phyloP scores from a whole-genome alignment of 148 eudicot species.

The Vaccinium vitisidaea region DNA sequence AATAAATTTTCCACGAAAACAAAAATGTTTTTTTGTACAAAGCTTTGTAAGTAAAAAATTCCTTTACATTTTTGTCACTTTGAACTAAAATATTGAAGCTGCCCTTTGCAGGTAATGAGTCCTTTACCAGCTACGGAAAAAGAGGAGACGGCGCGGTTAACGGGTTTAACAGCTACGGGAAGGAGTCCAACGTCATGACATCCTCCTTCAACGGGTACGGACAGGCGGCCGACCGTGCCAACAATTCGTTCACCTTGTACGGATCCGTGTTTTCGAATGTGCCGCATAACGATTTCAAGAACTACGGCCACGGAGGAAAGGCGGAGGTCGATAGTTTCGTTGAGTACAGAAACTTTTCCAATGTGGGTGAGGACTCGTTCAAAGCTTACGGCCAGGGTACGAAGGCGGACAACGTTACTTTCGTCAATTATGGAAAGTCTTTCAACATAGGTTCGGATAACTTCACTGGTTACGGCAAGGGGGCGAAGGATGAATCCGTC shows the following conservation, averaged over 20 bases:
- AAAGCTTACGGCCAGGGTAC: slow-evolving; percentile 37
- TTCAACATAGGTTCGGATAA: slow-evolving; percentile 41
- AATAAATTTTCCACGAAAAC: too few relatives aligned
- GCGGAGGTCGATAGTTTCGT: slow-evolving; percentile 29
- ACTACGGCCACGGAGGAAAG: slow-evolving; percentile 36
- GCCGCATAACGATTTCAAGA: slow-evolving; percentile 34
- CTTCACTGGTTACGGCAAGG: slow-evolving; percentile 45
- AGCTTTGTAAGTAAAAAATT: too few relatives aligned
- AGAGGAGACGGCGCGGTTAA: slow-evolving; percentile 35
- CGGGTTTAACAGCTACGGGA: slow-evolving; percentile 27
- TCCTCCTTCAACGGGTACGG: slow-evolving; percentile 33
- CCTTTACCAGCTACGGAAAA: slow-evolving; percentile 40
- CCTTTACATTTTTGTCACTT: too few relatives aligned
- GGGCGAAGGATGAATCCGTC: slow-evolving; percentile 24
- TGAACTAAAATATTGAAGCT: too few relatives aligned
- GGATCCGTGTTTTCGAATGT: slow-evolving; percentile 33
- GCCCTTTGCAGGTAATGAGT: slow-evolving; percentile 25
- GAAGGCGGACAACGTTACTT: slow-evolving; percentile 31
- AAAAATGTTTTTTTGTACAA: too few relatives aligned
- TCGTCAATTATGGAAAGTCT: slow-evolving; percentile 32
- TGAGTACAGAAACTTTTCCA: slow-evolving; percentile 39
- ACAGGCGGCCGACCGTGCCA: slow-evolving; percentile 27
- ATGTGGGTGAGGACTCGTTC: slow-evolving; percentile 49
- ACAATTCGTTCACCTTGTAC: slow-evolving; percentile 37
- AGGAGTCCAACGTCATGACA: slow-evolving; percentile 35